These are phyloP conservation scores for Arxiozyma slooffiae DNA, from an alignment of 1,139 yeast species.

Conservation along the genomic window DNA sequence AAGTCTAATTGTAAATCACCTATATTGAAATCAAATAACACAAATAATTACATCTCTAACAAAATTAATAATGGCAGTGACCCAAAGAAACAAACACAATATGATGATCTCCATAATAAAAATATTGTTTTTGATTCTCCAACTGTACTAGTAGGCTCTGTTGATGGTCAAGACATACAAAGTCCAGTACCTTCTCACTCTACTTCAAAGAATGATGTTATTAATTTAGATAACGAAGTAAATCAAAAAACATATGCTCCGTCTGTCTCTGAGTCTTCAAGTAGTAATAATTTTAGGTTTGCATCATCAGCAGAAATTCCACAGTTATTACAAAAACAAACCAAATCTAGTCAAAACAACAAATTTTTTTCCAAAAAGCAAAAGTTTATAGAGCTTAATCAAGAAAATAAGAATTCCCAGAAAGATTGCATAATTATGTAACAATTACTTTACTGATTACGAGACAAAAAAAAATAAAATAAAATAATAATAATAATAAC, in stretches of 20 bases:
- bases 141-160: not conserved
- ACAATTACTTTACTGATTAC: not conserved
- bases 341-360: constrained; percentile 2
- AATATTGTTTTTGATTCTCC: not conserved
- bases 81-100: not conserved
- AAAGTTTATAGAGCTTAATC: not conserved
- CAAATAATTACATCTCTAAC: too few species aligned
- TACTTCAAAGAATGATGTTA: not conserved
- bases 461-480: not conserved
- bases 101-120: not conserved
- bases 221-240: too few species aligned
- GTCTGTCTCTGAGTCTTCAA: not conserved
- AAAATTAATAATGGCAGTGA: not conserved
- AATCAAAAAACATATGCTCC: not conserved
- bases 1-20: not conserved
- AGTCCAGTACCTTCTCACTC: not conserved
- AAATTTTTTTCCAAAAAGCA: constrained; percentile 2
- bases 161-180: not conserved
- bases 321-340: not conserved
- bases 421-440: constrained; percentile 38
- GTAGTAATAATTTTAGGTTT: not conserved
- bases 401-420: constrained; percentile 14
- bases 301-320: constrained; percentile 2
- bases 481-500: too few species aligned
- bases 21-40: not conserved